Percentiles rank a stretch among this genome's conserved stretches.
Evolutionary conservation across 192 early-diverging fungal genomes (phyloP).

Genomic region (Linnemannia exigua): DNA sequence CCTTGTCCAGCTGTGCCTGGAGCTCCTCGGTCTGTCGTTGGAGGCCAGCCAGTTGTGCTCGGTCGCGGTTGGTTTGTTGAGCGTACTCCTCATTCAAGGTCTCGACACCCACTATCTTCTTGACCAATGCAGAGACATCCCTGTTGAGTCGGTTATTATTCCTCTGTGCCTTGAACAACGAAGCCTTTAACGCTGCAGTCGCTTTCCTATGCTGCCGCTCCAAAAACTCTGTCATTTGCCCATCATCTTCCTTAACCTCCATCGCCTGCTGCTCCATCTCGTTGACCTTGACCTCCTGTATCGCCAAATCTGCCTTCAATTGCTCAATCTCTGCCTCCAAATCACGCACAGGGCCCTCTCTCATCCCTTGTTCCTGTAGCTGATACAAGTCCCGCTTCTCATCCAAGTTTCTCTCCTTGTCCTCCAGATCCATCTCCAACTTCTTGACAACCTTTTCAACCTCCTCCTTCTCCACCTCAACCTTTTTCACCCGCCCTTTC

Average conservation of each 20-base stretch:
- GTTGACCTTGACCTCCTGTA: background rate
- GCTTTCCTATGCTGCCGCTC: slow-evolving; percentile 30
- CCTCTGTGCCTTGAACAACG: slow-evolving; percentile 22
- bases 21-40: background rate
- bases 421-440: background rate
- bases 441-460: background rate
- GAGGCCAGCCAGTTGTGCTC: background rate
- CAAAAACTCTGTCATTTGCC: slow-evolving; percentile 17
- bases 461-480: background rate
- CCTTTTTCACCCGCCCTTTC: background rate
- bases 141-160: slow-evolving; percentile 16
- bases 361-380: background rate
- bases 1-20: background rate
- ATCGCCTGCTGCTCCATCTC: background rate
- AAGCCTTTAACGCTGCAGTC: slow-evolving; percentile 3
- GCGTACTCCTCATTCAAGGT: slow-evolving; percentile 19
- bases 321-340: slow-evolving; percentile 13
- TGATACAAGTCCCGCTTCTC: slow-evolving; percentile 2
- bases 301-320: background rate
- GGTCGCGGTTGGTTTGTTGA: slow-evolving; percentile 4
- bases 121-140: slow-evolving; percentile 7
- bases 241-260: background rate
- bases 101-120: slow-evolving; percentile 15
- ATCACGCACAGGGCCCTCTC: background rate
- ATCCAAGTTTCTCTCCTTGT: background rate